A percentile compares a stretch with the other conserved stretches of the same genome.
Conservation (phyloP, 768 basidiomycete species). For the Kwoniella europaea region DNA sequence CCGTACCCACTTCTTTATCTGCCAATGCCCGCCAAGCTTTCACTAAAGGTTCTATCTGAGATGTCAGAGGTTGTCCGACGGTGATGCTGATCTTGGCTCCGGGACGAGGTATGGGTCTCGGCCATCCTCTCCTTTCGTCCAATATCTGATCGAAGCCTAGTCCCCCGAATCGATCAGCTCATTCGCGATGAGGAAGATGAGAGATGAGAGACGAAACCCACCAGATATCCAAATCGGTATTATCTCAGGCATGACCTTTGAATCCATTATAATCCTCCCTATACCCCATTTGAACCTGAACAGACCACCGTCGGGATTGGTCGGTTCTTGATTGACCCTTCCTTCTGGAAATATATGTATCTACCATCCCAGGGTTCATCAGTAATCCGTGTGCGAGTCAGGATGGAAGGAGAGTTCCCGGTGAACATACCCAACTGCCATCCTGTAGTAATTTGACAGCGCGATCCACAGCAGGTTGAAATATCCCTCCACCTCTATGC, state of each 20-base stretch:
- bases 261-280: slow-evolving; percentile 83
- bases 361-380: slow-evolving; percentile 59
- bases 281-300: slow-evolving; percentile 93
- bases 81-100: slow-evolving; percentile 72
- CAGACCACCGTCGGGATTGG: slow-evolving; percentile 59
- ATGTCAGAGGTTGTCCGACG: slow-evolving; percentile 74
- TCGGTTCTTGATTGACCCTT: slow-evolving; percentile 72
- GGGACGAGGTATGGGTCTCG: slow-evolving; percentile 70
- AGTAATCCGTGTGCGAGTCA: too few species aligned
- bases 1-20: slow-evolving; percentile 25
- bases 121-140: slow-evolving; percentile 80
- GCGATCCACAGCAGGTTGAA: slow-evolving; percentile 82
- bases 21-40: slow-evolving; percentile 49
- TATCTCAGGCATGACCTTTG: slow-evolving; percentile 70
- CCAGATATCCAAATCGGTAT: slow-evolving; percentile 95
- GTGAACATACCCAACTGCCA: slow-evolving; percentile 78
- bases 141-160: slow-evolving; percentile 83
- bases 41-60: slow-evolving; percentile 48
- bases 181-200: too few species aligned
- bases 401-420: neutral
- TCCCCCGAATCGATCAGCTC: neutral
- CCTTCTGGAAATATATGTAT: slow-evolving; percentile 91
- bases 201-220: slow-evolving; percentile 38
- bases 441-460: slow-evolving; percentile 78
- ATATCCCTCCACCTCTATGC: slow-evolving; percentile 84